These are phyloP conservation scores for Stropharia rugosoannulata DNA, from an alignment of 768 basidiomycete genomes.

Conservation along the genomic window DNA sequence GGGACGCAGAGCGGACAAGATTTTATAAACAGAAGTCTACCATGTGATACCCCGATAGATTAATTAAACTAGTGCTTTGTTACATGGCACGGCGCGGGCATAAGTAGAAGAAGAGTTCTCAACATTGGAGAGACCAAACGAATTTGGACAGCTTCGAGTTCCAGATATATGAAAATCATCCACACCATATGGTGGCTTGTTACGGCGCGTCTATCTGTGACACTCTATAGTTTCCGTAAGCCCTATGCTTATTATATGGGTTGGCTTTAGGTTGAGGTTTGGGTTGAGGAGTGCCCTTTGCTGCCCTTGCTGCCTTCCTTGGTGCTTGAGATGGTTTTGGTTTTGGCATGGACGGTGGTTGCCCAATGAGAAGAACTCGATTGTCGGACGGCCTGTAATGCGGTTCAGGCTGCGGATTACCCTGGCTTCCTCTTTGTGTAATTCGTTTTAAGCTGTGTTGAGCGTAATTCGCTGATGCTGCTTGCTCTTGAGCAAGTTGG, in stretches of 20 bases:
- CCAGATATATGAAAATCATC: no score
- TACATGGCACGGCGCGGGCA: background rate
- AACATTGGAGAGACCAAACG: no score
- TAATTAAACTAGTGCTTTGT: background rate
- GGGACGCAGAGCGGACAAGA: slow-evolving; percentile 40
- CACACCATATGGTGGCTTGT: no score
- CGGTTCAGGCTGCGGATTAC: background rate
- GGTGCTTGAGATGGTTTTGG: background rate
- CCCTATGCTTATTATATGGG: background rate
- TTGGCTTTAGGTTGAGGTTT: background rate
- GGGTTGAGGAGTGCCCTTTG: no score
- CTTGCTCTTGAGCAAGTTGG: slow-evolving; percentile 33
- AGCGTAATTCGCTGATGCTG: background rate
- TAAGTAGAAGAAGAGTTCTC: no score
- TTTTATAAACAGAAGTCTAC: background rate
- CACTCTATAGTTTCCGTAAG: background rate
- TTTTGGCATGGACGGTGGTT: background rate
- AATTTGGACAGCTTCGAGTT: no score
- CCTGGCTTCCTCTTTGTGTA: slow-evolving; percentile 1
- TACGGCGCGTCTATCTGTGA: background rate
- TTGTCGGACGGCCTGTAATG: background rate
- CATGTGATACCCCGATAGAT: background rate
- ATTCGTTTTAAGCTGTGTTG: background rate
- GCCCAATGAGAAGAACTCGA: background rate
- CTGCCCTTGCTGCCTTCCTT: background rate